These are phyloP conservation scores for Dendrostoma leiphaemia DNA, from an alignment of 2,329 filamentous ascomycete species.

Conservation along the genomic window DNA sequence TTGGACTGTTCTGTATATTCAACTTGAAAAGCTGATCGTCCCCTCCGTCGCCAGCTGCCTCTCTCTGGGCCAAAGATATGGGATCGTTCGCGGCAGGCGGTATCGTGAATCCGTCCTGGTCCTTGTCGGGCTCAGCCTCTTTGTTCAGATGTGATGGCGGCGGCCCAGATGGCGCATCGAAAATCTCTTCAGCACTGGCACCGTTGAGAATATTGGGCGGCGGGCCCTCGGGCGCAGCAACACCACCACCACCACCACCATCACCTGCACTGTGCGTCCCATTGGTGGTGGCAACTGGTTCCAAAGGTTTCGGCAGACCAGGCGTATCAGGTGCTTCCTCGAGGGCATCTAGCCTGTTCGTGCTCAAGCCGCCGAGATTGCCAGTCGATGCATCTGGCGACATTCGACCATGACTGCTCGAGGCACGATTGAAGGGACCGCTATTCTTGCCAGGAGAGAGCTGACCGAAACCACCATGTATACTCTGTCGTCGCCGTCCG, in stretches of 20 bases:
- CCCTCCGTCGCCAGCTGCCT: conserved; percentile 49
- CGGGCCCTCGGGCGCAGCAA: conserved; percentile 14
- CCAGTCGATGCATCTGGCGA: conserved; percentile 60
- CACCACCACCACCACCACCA: conserved; percentile 1
- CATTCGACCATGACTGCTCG: conserved; percentile 60
- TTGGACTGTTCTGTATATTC: conserved; percentile 75
- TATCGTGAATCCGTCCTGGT: conserved; percentile 76
- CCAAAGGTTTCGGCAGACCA: conserved; percentile 23
- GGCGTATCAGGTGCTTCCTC: conserved; percentile 52
- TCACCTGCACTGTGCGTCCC: conserved; percentile 25
- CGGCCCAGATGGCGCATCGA: conserved; percentile 51
- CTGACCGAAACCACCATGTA: conserved; percentile 60
- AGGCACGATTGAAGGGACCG: conserved; percentile 59
- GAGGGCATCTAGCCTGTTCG: conserved; percentile 53
- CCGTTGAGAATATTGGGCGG: conserved; percentile 45
- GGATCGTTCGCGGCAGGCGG: conserved; percentile 61
- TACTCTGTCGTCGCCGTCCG: conserved; percentile 62
- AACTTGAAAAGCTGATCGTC: conserved; percentile 75
- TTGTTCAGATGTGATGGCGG: conserved; percentile 44
- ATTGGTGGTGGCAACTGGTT: conserved; percentile 10
- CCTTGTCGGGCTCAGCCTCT: conserved; percentile 48
- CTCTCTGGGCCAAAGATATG: conserved; percentile 71
- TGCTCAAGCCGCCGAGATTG: conserved; percentile 52
- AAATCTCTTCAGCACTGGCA: conserved; percentile 42
- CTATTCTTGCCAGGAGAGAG: conserved; percentile 53